phyloP scores from a whole-genome alignment of 495 filamentous ascomycete species.

The Hyphodiscus hymeniophilus region DNA sequence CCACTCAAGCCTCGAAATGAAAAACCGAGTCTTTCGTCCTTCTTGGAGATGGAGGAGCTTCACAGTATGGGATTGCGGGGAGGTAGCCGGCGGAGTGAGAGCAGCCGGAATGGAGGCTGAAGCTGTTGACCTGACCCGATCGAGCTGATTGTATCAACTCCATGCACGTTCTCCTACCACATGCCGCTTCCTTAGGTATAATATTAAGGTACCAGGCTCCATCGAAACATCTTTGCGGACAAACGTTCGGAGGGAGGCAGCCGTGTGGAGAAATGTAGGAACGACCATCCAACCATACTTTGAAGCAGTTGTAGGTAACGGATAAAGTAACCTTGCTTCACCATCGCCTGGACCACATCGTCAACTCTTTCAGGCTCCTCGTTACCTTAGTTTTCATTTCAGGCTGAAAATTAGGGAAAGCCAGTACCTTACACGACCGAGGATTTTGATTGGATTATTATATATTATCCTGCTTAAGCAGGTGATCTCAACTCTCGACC shows the following conservation, averaged over 20 bases:
- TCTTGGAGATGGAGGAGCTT: not conserved
- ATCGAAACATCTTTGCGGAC: not conserved
- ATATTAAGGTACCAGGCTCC: not conserved
- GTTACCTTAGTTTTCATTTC: not conserved
- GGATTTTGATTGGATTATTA: not conserved
- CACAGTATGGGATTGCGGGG: constrained; percentile 18
- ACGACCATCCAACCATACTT: not conserved
- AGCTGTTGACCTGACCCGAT: constrained; percentile 4
- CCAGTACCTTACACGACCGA: not conserved
- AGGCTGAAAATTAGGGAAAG: not conserved
- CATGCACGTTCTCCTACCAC: not conserved
- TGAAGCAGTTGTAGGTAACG: not conserved
- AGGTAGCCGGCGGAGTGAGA: constrained; percentile 18
- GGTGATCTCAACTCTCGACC: not conserved
- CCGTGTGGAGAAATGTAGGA: not conserved
- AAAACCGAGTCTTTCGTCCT: not conserved
- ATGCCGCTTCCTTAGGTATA: not conserved
- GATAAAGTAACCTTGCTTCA: not conserved
- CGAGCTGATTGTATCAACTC: not conserved
- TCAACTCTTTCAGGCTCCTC: not conserved
- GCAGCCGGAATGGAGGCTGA: constrained; percentile 15
- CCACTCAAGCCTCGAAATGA: not conserved
- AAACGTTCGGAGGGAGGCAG: not conserved
- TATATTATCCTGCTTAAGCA: not conserved
- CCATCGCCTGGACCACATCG: not conserved